These are phyloP conservation scores for Coemansia sp. DNA, from an alignment of 192 early-diverging fungal genomes.

Conservation along the genomic window DNA sequence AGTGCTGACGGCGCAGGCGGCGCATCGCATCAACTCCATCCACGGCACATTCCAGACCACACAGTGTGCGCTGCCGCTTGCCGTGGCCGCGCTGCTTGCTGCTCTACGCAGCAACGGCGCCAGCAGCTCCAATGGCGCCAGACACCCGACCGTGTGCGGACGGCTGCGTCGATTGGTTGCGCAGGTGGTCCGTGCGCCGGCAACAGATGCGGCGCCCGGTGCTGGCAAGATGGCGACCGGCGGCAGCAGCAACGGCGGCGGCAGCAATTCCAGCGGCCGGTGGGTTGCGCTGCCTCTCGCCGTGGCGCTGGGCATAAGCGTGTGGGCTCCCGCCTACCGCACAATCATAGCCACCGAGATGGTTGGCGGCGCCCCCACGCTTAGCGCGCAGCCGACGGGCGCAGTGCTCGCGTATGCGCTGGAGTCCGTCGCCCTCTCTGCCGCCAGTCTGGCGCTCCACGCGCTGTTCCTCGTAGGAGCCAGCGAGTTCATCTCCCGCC, in stretches of 20 bases:
- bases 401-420: slow-evolving; percentile 4
- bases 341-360: slow-evolving; percentile 7
- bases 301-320: slow-evolving; percentile 5
- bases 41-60: slow-evolving; percentile 31
- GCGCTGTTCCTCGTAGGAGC: slow-evolving; percentile 15
- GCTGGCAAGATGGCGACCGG: too few relatives aligned
- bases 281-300: background rate
- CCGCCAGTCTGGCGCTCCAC: slow-evolving; percentile 11
- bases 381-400: background rate
- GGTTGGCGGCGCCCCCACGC: background rate
- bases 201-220: background rate
- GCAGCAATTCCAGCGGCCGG: too few relatives aligned
- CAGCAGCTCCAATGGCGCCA: background rate
- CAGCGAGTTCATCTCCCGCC: slow-evolving; percentile 7
- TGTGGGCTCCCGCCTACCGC: slow-evolving; percentile 28
- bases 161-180: background rate
- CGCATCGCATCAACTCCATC: slow-evolving; percentile 15
- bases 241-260: too few relatives aligned
- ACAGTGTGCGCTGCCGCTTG: slow-evolving; percentile 24
- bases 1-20: slow-evolving; percentile 16
- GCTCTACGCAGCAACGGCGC: background rate
- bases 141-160: too few relatives aligned
- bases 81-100: slow-evolving; percentile 12
- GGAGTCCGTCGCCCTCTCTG: slow-evolving; percentile 11
- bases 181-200: too few relatives aligned